A percentile compares a stretch with the other conserved stretches of the same genome.
Conservation (phyloP, 2,329 filamentous ascomycete species). For the Tolypocladium cylindrosporum region DNA sequence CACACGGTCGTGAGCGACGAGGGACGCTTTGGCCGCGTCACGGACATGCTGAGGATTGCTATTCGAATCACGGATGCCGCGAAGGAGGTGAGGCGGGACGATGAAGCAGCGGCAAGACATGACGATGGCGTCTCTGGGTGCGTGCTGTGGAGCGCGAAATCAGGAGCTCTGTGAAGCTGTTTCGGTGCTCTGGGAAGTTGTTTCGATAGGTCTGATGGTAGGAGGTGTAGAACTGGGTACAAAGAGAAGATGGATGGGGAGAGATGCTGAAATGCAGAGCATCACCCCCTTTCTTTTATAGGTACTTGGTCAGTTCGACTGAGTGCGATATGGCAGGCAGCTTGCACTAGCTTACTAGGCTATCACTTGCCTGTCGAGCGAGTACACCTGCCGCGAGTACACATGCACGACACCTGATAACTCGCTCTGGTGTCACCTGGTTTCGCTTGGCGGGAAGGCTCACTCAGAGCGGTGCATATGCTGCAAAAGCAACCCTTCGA, state of each 20-base stretch:
- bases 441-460: neutral
- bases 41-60: conserved; percentile 25
- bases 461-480: neutral
- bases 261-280: neutral
- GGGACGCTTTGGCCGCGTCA: conserved; percentile 22
- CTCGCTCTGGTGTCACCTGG: neutral
- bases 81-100: conserved; percentile 36
- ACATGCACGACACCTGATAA: neutral
- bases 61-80: conserved; percentile 28
- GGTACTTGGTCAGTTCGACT: neutral
- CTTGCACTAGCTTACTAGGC: neutral
- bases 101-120: conserved; percentile 25
- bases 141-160: neutral
- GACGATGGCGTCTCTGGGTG: neutral
- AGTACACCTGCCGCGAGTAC: neutral
- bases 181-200: neutral
- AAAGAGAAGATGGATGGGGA: neutral
- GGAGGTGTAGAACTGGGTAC: neutral
- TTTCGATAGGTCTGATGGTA: neutral
- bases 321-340: neutral
- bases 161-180: neutral
- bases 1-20: conserved; percentile 22
- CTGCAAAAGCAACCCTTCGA: neutral
- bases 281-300: neutral
- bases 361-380: neutral